These are phyloP conservation scores for Saccharum spontaneum DNA, from an alignment of 176 grass and related monocot species.

Conservation along the genomic window DNA sequence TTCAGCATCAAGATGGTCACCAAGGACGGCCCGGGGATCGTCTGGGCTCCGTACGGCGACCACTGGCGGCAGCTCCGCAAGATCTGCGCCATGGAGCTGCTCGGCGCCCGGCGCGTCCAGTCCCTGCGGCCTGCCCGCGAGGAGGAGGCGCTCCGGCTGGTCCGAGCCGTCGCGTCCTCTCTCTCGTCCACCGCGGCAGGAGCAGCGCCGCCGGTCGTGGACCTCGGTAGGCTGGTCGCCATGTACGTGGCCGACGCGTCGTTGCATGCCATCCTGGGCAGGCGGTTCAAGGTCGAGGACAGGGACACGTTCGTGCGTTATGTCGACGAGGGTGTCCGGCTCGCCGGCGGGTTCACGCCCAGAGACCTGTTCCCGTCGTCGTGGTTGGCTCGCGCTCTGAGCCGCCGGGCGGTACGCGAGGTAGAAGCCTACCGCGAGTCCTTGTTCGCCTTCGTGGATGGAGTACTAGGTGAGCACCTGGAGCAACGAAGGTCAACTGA, in stretches of 20 bases:
- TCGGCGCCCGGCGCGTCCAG: no score
- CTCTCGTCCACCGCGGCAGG: no score
- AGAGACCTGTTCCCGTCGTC: not conserved
- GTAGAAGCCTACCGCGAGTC: not conserved
- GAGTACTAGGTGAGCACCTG: not conserved
- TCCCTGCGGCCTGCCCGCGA: no score
- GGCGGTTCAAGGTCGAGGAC: not conserved
- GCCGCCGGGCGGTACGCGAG: not conserved
- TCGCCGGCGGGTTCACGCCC: not conserved
- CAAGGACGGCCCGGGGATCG: not conserved
- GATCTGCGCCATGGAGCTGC: slow-evolving; percentile 20
- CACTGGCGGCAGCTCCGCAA: slow-evolving; percentile 45
- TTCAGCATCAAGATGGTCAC: no score
- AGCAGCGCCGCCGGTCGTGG: no score
- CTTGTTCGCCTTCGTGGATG: not conserved
- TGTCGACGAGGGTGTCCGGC: not conserved
- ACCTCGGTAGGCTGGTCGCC: no score
- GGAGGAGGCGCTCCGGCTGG: no score
- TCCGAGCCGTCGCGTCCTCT: no score
- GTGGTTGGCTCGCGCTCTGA: not conserved
- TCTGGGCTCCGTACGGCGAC: not conserved
- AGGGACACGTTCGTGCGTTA: not conserved
- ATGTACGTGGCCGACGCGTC: no score
- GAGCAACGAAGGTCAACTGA: not conserved
- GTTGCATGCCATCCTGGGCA: not conserved